Evolutionary conservation across 2,329 filamentous ascomycete species (phyloP).

Genomic region (Penicillium sp.): DNA sequence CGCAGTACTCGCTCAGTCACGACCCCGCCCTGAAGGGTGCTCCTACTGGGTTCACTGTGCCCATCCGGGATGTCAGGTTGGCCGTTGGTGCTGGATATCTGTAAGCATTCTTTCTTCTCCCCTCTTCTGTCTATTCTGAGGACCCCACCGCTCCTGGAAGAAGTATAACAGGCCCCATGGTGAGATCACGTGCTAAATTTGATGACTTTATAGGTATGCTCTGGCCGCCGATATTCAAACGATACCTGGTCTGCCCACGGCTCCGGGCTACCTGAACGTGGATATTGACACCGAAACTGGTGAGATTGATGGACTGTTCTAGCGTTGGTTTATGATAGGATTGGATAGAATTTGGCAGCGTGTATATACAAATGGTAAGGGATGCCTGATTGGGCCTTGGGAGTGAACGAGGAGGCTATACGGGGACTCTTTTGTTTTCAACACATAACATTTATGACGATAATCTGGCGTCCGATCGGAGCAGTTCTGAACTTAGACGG

Average conservation of each 20-base stretch:
- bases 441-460: constrained; percentile 28
- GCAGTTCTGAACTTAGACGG: constrained; percentile 18
- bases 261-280: constrained; percentile 92
- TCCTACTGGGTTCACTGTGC: constrained; percentile 89
- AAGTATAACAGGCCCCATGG: background rate
- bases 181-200: constrained; percentile 31
- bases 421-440: constrained; percentile 24
- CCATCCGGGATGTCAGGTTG: constrained; percentile 90
- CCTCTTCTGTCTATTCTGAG: constrained; percentile 34
- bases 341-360: constrained; percentile 10
- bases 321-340: constrained; percentile 39
- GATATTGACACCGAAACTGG: constrained; percentile 81
- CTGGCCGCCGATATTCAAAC: constrained; percentile 97
- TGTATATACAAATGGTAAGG: constrained; percentile 26
- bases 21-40: constrained; percentile 93
- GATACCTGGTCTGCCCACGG: constrained; percentile 92
- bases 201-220: constrained; percentile 66
- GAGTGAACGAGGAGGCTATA: constrained; percentile 6
- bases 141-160: background rate
- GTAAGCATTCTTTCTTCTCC: constrained; percentile 54
- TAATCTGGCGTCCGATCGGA: constrained; percentile 25
- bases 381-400: background rate
- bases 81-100: constrained; percentile 92
- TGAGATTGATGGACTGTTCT: constrained; percentile 88
- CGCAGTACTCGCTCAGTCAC: constrained; percentile 94